phyloP scores from a whole-genome alignment of 2,329 filamentous ascomycete genomes.

The Aspergillus fischeri region DNA sequence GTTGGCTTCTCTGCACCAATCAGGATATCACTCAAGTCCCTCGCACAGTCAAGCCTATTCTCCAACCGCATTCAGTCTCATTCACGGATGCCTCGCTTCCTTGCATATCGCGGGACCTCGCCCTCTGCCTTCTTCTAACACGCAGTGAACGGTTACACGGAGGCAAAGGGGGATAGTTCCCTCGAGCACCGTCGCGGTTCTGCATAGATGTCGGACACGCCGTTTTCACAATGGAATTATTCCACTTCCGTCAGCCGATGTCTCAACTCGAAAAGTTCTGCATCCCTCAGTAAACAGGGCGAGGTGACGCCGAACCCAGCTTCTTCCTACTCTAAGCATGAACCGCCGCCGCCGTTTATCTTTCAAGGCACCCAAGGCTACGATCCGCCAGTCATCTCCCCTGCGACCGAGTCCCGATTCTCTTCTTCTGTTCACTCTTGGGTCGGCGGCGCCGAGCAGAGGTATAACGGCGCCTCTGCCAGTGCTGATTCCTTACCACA shows the following conservation, averaged over 20 bases:
- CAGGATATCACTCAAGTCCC: neutral
- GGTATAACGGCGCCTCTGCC: conserved; percentile 20
- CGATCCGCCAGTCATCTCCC: conserved; percentile 12
- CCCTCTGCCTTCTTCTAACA: neutral
- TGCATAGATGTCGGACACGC: conserved; percentile 30
- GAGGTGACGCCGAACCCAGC: conserved; percentile 13
- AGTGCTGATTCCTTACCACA: conserved; percentile 5
- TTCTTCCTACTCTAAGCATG: conserved; percentile 16
- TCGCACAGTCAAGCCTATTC: neutral
- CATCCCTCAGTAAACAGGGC: conserved; percentile 12
- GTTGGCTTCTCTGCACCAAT: neutral
- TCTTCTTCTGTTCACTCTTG: conserved; percentile 13
- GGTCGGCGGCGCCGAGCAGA: conserved; percentile 17
- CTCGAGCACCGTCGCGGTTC: conserved; percentile 7
- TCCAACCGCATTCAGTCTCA: neutral
- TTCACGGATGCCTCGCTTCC: neutral
- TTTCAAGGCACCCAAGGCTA: conserved; percentile 16
- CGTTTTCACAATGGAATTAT: conserved; percentile 26
- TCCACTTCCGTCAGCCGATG: conserved; percentile 20
- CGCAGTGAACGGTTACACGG: neutral
- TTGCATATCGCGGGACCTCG: neutral
- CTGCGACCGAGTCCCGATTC: conserved; percentile 12
- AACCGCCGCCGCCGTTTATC: conserved; percentile 21
- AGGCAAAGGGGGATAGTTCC: conserved; percentile 4
- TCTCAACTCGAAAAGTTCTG: conserved; percentile 14